Evolutionary conservation across 179 eudicot species (phyloP).

Genomic region (Actinidia arguta): DNA sequence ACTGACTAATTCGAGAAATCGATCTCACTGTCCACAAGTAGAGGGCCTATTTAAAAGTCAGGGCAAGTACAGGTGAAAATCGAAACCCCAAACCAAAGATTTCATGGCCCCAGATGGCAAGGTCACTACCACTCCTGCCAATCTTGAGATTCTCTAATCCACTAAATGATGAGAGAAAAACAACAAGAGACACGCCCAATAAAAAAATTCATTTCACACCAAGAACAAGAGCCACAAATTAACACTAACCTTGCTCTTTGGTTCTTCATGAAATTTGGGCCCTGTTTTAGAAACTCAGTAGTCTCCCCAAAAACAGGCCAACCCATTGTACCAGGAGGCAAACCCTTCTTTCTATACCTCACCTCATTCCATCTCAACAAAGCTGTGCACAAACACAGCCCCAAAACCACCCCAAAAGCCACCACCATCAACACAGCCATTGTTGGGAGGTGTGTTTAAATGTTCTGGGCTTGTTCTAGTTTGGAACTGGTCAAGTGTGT

Average conservation of each 20-base stretch:
- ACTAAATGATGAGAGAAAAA: no score
- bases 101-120: no score
- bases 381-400: slow-evolving; percentile 54
- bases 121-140: no score
- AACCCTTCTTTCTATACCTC: slow-evolving; percentile 72
- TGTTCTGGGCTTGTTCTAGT: slow-evolving; percentile 30
- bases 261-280: slow-evolving; percentile 87
- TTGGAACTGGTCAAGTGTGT: slow-evolving; percentile 12
- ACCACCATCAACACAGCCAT: slow-evolving; percentile 65
- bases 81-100: no score
- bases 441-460: slow-evolving; percentile 34
- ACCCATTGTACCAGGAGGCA: slow-evolving; percentile 99
- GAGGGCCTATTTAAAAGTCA: no score
- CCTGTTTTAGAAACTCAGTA: slow-evolving; percentile 94
- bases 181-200: no score
- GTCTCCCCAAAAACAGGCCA: slow-evolving; percentile 99
- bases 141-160: no score
- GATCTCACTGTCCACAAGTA: no score
- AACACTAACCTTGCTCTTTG: slow-evolving; percentile 78
- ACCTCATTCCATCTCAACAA: slow-evolving; percentile 91
- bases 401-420: slow-evolving; percentile 40
- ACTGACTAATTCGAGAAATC: no score
- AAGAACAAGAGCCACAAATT: not conserved
- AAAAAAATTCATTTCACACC: no score
- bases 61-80: no score